Percentiles rank a stretch among this genome's conserved stretches.
Evolutionary conservation across 2,329 filamentous ascomycete species (phyloP).

Genomic region (Chrysoporthe deuterocubensis): DNA sequence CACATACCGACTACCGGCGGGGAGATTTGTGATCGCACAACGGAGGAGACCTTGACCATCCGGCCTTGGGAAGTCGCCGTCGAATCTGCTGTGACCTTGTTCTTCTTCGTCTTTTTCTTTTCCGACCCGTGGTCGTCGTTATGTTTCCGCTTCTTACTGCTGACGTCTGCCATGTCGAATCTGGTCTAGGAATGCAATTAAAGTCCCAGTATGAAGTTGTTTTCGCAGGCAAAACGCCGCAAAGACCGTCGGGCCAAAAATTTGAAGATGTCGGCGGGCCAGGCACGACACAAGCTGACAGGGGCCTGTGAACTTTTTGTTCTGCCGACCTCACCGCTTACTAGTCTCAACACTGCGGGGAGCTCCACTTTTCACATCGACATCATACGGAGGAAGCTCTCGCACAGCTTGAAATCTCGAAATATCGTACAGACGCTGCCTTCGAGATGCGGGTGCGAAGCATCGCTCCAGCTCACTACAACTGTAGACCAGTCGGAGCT

Average conservation of each 20-base stretch:
- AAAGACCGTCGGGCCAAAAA: neutral
- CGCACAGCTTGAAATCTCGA: slow-evolving; percentile 15
- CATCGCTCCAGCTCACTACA: neutral
- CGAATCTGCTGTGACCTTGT: slow-evolving; percentile 54
- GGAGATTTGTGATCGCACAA: slow-evolving; percentile 33
- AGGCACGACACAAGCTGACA: neutral
- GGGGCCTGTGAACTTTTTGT: slow-evolving; percentile 19
- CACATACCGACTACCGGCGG: slow-evolving; percentile 40
- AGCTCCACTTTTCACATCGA: slow-evolving; percentile 9
- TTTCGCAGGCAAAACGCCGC: neutral
- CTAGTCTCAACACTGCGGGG: neutral
- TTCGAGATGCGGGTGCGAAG: neutral
- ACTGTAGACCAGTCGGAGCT: neutral
- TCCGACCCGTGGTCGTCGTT: slow-evolving; percentile 43
- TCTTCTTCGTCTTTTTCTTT: slow-evolving; percentile 49
- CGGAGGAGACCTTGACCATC: slow-evolving; percentile 40
- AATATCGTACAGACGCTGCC: neutral
- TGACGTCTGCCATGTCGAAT: slow-evolving; percentile 40
- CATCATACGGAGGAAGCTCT: slow-evolving; percentile 6
- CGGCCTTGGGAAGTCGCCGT: slow-evolving; percentile 37
- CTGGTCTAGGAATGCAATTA: slow-evolving; percentile 6
- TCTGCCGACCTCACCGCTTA: slow-evolving; percentile 25
- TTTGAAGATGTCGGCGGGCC: slow-evolving; percentile 15
- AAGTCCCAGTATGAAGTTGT: neutral
- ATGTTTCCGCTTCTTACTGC: slow-evolving; percentile 59